These are phyloP conservation scores for Coemansia sp. DNA, from an alignment of 192 early-diverging fungal species.

Conservation along the genomic window DNA sequence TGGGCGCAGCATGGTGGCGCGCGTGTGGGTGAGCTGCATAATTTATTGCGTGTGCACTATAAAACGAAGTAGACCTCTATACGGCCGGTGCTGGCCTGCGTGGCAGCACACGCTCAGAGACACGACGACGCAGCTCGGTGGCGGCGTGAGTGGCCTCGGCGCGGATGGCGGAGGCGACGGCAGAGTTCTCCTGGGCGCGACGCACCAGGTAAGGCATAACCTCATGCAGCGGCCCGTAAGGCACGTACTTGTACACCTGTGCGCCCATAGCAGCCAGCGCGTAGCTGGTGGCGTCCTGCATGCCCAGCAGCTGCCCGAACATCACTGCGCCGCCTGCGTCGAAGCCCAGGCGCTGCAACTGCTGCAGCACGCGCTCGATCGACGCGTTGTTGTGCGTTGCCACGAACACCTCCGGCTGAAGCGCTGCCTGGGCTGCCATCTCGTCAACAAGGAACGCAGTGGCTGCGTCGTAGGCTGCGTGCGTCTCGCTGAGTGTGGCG, in stretches of 20 bases:
- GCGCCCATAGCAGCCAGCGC: slow-evolving; percentile 75
- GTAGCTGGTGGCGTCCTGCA: slow-evolving; percentile 90
- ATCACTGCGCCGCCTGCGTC: slow-evolving; percentile 66
- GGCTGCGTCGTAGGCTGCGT: slow-evolving; percentile 79
- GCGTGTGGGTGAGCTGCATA: slow-evolving; percentile 20
- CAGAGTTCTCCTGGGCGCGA: slow-evolving; percentile 92
- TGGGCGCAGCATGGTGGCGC: slow-evolving; percentile 22
- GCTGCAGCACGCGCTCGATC: slow-evolving; percentile 61
- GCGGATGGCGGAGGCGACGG: slow-evolving; percentile 67
- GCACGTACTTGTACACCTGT: slow-evolving; percentile 89
- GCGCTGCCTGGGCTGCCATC: slow-evolving; percentile 51
- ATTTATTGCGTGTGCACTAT: not conserved
- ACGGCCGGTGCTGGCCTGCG: not conserved
- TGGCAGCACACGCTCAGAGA: slow-evolving; percentile 9
- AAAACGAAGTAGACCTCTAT: not conserved
- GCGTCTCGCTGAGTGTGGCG: slow-evolving; percentile 75
- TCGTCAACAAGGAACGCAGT: slow-evolving; percentile 69
- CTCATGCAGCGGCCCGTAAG: slow-evolving; percentile 87
- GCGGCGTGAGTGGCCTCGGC: slow-evolving; percentile 62
- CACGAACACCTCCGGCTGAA: slow-evolving; percentile 69
- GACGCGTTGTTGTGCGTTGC: slow-evolving; percentile 91
- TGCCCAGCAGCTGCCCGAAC: slow-evolving; percentile 93
- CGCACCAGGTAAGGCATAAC: slow-evolving; percentile 93
- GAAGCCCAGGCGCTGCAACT: slow-evolving; percentile 64
- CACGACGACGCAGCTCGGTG: slow-evolving; percentile 60